Evolutionary conservation across 2,329 filamentous ascomycete genomes (phyloP).

Genomic region (Monilinia polystroma): DNA sequence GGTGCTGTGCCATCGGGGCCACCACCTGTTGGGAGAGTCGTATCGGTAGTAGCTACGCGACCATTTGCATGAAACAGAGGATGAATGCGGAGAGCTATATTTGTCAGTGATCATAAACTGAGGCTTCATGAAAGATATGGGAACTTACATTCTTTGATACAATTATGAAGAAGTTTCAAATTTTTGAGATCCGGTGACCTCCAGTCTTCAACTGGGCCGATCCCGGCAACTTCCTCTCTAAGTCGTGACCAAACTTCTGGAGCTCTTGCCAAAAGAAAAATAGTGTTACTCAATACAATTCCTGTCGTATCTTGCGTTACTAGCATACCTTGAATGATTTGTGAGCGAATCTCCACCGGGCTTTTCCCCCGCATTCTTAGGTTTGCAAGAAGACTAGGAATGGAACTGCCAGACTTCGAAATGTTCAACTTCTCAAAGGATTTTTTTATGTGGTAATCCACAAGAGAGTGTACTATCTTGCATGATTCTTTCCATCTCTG

Average conservation of each 20-base stretch:
- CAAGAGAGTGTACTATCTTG: slow-evolving; percentile 10
- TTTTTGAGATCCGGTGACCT: background rate
- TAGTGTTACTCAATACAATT: slow-evolving; percentile 15
- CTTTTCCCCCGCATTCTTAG: background rate
- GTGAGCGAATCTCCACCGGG: slow-evolving; percentile 1
- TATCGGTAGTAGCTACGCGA: slow-evolving; percentile 24
- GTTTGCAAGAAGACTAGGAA: background rate
- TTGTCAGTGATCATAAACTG: background rate
- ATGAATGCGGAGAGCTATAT: slow-evolving; percentile 30
- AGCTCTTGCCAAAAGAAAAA: slow-evolving; percentile 7
- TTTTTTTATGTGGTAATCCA: slow-evolving; percentile 7
- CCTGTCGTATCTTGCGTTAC: slow-evolving; percentile 17
- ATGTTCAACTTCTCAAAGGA: background rate
- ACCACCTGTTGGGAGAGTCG: slow-evolving; percentile 28
- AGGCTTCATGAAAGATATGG: too few species aligned
- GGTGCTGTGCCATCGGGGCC: slow-evolving; percentile 25
- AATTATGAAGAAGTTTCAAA: slow-evolving; percentile 1
- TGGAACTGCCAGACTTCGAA: background rate
- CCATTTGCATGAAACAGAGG: slow-evolving; percentile 29
- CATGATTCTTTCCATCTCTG: slow-evolving; percentile 4
- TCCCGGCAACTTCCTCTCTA: background rate
- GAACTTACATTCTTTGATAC: slow-evolving; percentile 13
- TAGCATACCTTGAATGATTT: slow-evolving; percentile 18
- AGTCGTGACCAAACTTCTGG: background rate
- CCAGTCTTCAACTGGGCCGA: background rate